phyloP scores from a whole-genome alignment of 2,329 filamentous ascomycete genomes.

The Dactylonectria macrodidyma region DNA sequence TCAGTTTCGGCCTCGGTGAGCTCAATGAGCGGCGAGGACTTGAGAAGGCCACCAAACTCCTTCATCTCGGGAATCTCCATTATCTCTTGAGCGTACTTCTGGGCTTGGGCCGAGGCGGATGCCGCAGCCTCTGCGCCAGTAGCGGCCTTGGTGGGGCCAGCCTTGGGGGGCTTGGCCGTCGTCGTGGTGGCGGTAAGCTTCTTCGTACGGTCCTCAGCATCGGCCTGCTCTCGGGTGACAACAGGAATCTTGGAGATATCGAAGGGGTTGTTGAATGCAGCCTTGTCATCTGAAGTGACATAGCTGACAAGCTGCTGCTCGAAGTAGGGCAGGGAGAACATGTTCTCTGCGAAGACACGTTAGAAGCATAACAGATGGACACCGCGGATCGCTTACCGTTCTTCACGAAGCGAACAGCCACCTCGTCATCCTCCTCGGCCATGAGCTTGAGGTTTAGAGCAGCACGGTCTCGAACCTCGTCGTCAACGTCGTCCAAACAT shows the following conservation, averaged over 20 bases:
- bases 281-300: conserved; percentile 91
- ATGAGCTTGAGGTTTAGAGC: conserved; percentile 94
- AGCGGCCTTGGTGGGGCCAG: conserved; percentile 80
- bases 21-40: conserved; percentile 88
- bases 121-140: conserved; percentile 82
- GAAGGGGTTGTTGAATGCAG: conserved; percentile 87
- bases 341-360: conserved; percentile 75
- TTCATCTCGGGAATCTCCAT: conserved; percentile 92
- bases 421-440: conserved; percentile 90
- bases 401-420: conserved; percentile 90
- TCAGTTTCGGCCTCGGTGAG: conserved; percentile 98
- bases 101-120: conserved; percentile 83
- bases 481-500: conserved; percentile 96
- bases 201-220: conserved; percentile 96
- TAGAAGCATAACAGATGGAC: not conserved
- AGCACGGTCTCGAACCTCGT: conserved; percentile 96
- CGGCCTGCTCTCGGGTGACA: conserved; percentile 94
- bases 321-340: conserved; percentile 94
- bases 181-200: conserved; percentile 95
- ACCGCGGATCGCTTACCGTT: conserved; percentile 73
- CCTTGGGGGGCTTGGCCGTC: conserved; percentile 92
- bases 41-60: conserved; percentile 90
- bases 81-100: conserved; percentile 91
- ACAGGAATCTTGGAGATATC: conserved; percentile 92
- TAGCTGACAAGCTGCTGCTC: conserved; percentile 99